Conservation (phyloP, 1,284 basidiomycete species). For the Phlebopus sp. region DNA sequence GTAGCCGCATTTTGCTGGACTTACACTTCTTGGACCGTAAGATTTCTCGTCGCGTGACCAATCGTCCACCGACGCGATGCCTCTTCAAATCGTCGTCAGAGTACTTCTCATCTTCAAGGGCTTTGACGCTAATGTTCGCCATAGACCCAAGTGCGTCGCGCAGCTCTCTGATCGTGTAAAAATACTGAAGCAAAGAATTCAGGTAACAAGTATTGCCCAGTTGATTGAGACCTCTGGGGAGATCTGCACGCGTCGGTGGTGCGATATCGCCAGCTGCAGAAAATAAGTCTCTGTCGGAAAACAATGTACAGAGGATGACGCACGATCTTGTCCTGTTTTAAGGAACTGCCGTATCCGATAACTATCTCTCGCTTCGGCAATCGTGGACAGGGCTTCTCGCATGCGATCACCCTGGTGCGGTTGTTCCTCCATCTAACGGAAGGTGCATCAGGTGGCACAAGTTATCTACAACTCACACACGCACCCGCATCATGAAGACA, state of each 20-base stretch:
- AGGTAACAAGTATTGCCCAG: constrained; percentile 93
- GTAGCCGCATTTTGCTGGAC: constrained; percentile 19
- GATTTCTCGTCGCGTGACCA: constrained; percentile 79
- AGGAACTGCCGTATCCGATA: constrained; percentile 66
- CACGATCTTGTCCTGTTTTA: constrained; percentile 69
- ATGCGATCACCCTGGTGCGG: constrained; percentile 60
- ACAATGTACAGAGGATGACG: constrained; percentile 30
- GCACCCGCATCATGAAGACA: constrained; percentile 70
- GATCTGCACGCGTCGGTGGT: constrained; percentile 52
- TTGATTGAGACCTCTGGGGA: constrained; percentile 87
- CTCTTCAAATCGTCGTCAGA: constrained; percentile 77
- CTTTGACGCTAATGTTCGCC: constrained; percentile 52
- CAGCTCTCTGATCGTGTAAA: constrained; percentile 91
- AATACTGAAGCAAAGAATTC: constrained; percentile 79
- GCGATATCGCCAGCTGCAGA: constrained; percentile 61
- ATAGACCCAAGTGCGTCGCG: constrained; percentile 71
- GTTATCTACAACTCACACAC: constrained; percentile 26
- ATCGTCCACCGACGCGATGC: constrained; percentile 82
- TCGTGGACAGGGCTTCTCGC: constrained; percentile 63
- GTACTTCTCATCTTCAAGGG: constrained; percentile 63
- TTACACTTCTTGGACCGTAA: constrained; percentile 80
- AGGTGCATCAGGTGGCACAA: constrained; percentile 8
- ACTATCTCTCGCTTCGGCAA: constrained; percentile 73
- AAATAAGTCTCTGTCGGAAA: constrained; percentile 6
- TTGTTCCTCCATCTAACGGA: constrained; percentile 63